A percentile compares a stretch with the other conserved stretches of the same genome.
Conservation (phyloP, 306 rosid genomes). For the Gynostemma pentaphyllum region DNA sequence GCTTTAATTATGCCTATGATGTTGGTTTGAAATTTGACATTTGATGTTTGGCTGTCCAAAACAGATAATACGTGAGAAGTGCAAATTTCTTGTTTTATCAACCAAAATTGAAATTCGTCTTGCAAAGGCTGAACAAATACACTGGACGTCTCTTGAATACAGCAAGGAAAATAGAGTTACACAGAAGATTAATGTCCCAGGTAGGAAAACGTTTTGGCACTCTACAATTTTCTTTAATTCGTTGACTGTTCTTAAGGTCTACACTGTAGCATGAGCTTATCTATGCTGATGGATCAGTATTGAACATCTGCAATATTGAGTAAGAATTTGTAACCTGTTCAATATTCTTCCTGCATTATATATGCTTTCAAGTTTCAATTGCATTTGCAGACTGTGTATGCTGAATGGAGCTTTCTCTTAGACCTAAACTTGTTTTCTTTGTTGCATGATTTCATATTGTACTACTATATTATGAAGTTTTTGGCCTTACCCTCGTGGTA, state of each 20-base stretch:
- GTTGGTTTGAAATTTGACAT: neutral
- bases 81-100: conserved; percentile 41
- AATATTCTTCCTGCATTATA: neutral
- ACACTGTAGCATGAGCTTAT: neutral
- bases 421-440: neutral
- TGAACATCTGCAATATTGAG: neutral
- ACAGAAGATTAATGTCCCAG: conserved; percentile 29
- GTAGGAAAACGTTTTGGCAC: conserved; percentile 19
- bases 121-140: conserved; percentile 49
- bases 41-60: conserved; percentile 11
- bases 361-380: neutral
- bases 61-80: conserved; percentile 55
- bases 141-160: conserved; percentile 61
- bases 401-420: neutral
- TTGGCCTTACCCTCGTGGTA: neutral
- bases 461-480: neutral
- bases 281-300: neutral
- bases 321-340: neutral
- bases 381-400: conserved; percentile 1
- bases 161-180: conserved; percentile 26
- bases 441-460: neutral
- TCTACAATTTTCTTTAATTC: neutral
- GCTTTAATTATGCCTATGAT: neutral
- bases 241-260: neutral
- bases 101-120: conserved; percentile 83